Base-by-base conservation (phyloP, 2,329 filamentous ascomycete species). In the Monosporascus sp. region DNA sequence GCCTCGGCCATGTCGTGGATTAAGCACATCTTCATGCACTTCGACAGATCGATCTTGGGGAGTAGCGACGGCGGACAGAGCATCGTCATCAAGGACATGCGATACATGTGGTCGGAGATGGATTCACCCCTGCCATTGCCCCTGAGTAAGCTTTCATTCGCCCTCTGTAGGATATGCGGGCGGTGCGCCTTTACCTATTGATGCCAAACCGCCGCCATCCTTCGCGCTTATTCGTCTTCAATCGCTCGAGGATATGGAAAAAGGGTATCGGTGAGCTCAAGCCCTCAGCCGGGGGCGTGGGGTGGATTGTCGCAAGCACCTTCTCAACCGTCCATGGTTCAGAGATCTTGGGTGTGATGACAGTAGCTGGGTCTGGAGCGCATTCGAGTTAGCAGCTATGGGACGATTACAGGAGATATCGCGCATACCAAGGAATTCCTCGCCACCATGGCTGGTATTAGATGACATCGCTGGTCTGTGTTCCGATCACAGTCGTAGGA, bases 41-140 rank as follows among this genome's bases (percentile, higher is more conserved):
- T 87, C 26, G 81, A 73, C 40, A 96, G 79, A 68, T 97, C 88
- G 65, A 97, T 78, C 40, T 81, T 81, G 0, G 83, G 73, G 2
- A 85, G 79, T 11, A 97, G 82, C 1, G 87, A 74, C 0, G 89
- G 79, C 2, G 94, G 93, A 2, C 91, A 91, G 60, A 97, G 83
- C 86, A 99, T 89, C 59, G 90, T 91, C 71, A 99, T 91, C 62
- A 99, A 82, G 49, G 92, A 91, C 94, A 99, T 99, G 74, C 94
- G 91, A 74, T 97, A 99, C 94, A 99, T 99, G 79, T 99, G 94
- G 75, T 99, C 94, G 51, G 90, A 82, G 67, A 99, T 97, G 2
- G 91, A 96, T 72, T 99, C 94, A 69, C 90, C 88, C 54, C 80
- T 85, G 58, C 6, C 24, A 44, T 19, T 7, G 7, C 11, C 27